Evolutionary conservation across 805 yeast genomes (phyloP).

Genomic region (Starmerella stigmatis): DNA sequence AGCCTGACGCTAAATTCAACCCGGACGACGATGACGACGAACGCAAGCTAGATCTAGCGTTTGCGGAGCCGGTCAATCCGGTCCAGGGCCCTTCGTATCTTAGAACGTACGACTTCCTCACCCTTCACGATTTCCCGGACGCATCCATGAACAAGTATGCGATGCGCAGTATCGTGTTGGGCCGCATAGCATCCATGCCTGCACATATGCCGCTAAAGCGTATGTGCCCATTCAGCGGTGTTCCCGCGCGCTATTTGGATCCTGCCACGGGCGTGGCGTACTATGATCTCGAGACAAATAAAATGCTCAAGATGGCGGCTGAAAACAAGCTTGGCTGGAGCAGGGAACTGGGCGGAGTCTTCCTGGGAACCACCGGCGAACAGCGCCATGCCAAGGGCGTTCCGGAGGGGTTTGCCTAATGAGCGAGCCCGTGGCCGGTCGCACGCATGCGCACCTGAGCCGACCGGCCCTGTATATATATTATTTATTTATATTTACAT

Average conservation of each 20-base stretch:
- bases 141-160: slow-evolving; percentile 19
- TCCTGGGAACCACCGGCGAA: slow-evolving; percentile 30
- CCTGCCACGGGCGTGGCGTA: slow-evolving; percentile 84
- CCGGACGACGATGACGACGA: not conserved
- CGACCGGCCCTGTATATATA: too few relatives aligned
- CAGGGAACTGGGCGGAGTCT: slow-evolving; percentile 38
- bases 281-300: slow-evolving; percentile 69
- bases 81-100: slow-evolving; percentile 19
- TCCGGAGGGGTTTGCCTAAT: slow-evolving; percentile 63
- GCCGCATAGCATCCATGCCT: slow-evolving; percentile 36
- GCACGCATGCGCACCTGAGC: too few relatives aligned
- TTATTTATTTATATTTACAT: slow-evolving; percentile 9
- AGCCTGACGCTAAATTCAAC: too few relatives aligned
- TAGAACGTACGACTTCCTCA: slow-evolving; percentile 33
- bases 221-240: slow-evolving; percentile 66
- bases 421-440: not conserved
- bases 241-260: slow-evolving; percentile 72
- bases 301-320: slow-evolving; percentile 43
- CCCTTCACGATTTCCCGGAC: slow-evolving; percentile 41
- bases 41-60: too few relatives aligned
- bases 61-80: not conserved
- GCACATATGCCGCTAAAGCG: slow-evolving; percentile 38
- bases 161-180: slow-evolving; percentile 43
- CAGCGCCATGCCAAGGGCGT: slow-evolving; percentile 46
- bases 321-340: slow-evolving; percentile 46